A percentile compares a stretch with the other conserved stretches of the same genome.
Evolutionary conservation across 257 asterid genomes (phyloP).

Genomic region (Fraxinus cuspidata): DNA sequence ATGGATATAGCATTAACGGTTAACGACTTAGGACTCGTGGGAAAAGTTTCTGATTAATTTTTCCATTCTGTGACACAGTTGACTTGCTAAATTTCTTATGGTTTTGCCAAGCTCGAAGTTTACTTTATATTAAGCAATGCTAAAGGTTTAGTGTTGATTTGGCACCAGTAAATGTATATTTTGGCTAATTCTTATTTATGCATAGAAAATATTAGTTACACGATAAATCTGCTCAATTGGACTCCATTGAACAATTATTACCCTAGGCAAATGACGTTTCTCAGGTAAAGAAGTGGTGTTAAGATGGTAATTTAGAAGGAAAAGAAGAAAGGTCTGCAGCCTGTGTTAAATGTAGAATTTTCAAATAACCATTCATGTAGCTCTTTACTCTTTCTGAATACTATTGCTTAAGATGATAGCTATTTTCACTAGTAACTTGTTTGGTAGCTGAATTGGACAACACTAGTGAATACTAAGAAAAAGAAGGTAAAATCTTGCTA

Average conservation of each 20-base stretch:
- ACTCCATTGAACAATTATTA: background rate
- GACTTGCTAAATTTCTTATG: background rate
- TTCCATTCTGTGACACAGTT: background rate
- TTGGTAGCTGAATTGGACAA: background rate
- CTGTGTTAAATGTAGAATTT: background rate
- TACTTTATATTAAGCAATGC: background rate
- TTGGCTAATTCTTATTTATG: too few relatives aligned
- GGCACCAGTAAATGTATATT: background rate
- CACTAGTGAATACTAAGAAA: background rate
- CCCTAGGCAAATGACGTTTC: background rate
- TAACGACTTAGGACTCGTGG: background rate
- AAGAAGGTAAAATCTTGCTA: slow-evolving; percentile 2
- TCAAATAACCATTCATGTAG: background rate
- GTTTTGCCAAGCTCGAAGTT: background rate
- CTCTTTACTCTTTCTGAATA: background rate
- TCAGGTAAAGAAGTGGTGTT: background rate
- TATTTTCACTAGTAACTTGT: background rate
- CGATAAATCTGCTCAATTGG: too few relatives aligned
- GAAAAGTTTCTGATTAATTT: background rate
- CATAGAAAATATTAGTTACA: too few relatives aligned
- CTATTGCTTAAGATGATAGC: background rate
- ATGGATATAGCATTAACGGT: background rate
- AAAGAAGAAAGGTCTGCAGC: background rate
- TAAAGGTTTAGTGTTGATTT: background rate
- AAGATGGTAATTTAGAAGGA: background rate